Evolutionary conservation across 768 basidiomycete species (phyloP).

Genomic region (Paxillus involutus): DNA sequence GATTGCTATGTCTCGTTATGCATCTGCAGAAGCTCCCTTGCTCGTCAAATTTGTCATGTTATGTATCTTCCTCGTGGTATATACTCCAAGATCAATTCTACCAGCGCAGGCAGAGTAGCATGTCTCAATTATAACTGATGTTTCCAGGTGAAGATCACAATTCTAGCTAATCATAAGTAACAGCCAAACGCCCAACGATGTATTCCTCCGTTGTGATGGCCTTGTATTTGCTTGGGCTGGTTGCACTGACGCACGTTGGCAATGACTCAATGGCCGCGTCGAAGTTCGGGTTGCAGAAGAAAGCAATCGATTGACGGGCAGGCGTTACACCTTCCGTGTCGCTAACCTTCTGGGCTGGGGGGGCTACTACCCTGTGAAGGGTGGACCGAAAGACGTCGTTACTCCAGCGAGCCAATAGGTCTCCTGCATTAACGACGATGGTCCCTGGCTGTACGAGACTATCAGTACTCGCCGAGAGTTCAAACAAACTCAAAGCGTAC

Average conservation of each 20-base stretch:
- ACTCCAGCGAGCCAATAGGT: slow-evolving; percentile 80
- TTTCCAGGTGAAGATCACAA: neutral
- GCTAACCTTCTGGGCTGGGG: slow-evolving; percentile 49
- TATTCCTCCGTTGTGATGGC: slow-evolving; percentile 74
- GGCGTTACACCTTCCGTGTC: slow-evolving; percentile 58
- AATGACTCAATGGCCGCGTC: slow-evolving; percentile 66
- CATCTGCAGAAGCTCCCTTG: slow-evolving; percentile 17
- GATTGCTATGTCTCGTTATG: slow-evolving; percentile 13
- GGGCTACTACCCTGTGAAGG: slow-evolving; percentile 80
- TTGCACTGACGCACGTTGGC: slow-evolving; percentile 49
- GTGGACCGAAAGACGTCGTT: slow-evolving; percentile 80
- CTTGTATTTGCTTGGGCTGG: slow-evolving; percentile 64
- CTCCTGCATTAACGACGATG: slow-evolving; percentile 81
- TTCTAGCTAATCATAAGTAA: slow-evolving; percentile 47
- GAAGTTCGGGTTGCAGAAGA: slow-evolving; percentile 85
- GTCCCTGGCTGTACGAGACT: slow-evolving; percentile 58
- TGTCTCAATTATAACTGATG: neutral
- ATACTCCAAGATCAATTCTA: slow-evolving; percentile 8
- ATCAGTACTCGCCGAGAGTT: slow-evolving; percentile 2
- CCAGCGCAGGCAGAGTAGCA: neutral
- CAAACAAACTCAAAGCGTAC: slow-evolving; percentile 41
- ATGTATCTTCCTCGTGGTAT: slow-evolving; percentile 13
- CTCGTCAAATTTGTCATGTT: slow-evolving; percentile 10
- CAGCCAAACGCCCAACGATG: slow-evolving; percentile 68
- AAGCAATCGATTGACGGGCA: slow-evolving; percentile 76